Evolutionary conservation across 371 early-diverging fungal species (phyloP), one percentile per base, ranked within the genome.

Genomic region (Lichtheimia hyalospora): DNA sequence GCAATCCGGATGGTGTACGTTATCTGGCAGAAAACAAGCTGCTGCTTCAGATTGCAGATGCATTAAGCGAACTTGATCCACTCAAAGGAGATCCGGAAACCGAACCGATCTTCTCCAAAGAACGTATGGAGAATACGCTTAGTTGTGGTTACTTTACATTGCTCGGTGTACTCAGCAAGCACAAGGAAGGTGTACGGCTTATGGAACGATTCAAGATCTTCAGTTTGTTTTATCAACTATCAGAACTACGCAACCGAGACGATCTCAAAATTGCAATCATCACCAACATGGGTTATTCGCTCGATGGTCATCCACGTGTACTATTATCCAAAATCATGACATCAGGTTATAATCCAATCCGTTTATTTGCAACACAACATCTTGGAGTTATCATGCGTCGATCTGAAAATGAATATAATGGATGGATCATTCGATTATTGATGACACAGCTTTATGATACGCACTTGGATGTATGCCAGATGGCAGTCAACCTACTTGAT

Each of bases 401-500:
- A 21, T 79, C 82, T 4, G 78, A 76, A 49, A 71, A 77, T 24
- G 88, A 86, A 20, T 91, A 85, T 50, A 82, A 78, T 51, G 88
- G 85, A 49, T 95, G 95, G 95, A 89, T 84, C 10, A 88, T 90
- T 63, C 80, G 83, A 25, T 61, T 92, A 12, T 61, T 93, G 14
- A 86, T 89, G 12, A 89, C 89, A 0, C 94, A 93, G 82, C 72
- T 93, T 0, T 93, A 92, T 64, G 94, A 93, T 67, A 91, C 92
- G 3, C 78, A 87, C 6, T 55, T 84, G 60, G 90, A 89, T 50
- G 89, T 94, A 2, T 81, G 86, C 57, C 87, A 91, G 54, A 81
- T 83, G 66, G 92, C 94, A 3, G 89, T 90, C 5, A 64, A 66
- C 2, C 78, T 89, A 2, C 66, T 94, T 18, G 90, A 92, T 42